A percentile compares a stretch with the other conserved stretches of the same genome.
These are phyloP conservation scores for Dactylellina leptospora DNA, from an alignment of 2,329 filamentous ascomycete genomes.

Conservation along the genomic window DNA sequence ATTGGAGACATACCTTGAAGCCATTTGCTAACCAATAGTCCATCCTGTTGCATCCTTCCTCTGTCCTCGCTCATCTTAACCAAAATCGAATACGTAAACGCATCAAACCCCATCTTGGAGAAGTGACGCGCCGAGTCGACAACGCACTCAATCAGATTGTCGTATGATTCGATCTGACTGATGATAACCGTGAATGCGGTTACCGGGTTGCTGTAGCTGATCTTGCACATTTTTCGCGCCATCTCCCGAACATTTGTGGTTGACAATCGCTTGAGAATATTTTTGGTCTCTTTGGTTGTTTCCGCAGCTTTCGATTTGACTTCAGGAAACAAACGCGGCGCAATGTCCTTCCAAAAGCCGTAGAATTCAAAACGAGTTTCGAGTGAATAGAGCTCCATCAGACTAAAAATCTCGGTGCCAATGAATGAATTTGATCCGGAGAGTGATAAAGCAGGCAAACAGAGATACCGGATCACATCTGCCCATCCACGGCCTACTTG, in stretches of 20 bases:
- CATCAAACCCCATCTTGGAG: constrained; percentile 89
- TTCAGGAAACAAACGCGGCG: constrained; percentile 70
- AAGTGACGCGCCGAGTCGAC: constrained; percentile 96
- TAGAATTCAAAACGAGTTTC: constrained; percentile 86
- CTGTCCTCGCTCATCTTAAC: constrained; percentile 70
- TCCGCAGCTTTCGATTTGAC: constrained; percentile 81
- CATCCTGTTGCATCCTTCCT: constrained; percentile 70
- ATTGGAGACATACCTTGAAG: constrained; percentile 66
- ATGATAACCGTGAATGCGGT: constrained; percentile 90
- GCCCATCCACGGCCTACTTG: constrained; percentile 73
- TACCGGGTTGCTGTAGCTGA: constrained; percentile 88
- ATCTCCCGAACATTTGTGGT: constrained; percentile 86
- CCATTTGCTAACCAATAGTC: constrained; percentile 87
- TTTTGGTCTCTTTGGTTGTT: constrained; percentile 79
- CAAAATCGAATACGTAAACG: constrained; percentile 90
- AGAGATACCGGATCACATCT: constrained; percentile 79
- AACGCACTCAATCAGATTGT: constrained; percentile 92
- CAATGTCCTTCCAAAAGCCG: constrained; percentile 87
- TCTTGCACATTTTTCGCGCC: constrained; percentile 87
- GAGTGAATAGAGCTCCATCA: constrained; percentile 80
- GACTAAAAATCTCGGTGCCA: constrained; percentile 84
- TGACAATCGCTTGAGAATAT: constrained; percentile 87
- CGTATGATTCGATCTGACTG: constrained; percentile 90
- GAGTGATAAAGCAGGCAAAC: constrained; percentile 88
- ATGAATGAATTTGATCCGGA: constrained; percentile 83